Evolutionary conservation across 1,284 basidiomycete species (phyloP).

Genomic region (Volvariella surrecta): DNA sequence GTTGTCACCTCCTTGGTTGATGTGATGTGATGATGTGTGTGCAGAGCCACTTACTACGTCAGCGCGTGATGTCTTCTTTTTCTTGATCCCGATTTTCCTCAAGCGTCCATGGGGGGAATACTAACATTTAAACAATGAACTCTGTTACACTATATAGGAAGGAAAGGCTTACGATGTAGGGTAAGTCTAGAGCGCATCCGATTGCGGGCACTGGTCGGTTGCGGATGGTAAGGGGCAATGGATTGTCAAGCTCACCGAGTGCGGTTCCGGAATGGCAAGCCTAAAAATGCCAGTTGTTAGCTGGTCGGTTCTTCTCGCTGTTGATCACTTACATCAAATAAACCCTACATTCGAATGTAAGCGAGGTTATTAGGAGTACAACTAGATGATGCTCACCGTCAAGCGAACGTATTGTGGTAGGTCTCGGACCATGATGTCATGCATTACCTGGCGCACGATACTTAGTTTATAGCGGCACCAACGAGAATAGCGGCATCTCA

Average conservation of each 20-base stretch:
- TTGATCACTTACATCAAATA: constrained; percentile 63
- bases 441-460: constrained; percentile 37
- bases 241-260: constrained; percentile 34
- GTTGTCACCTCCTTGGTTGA: background rate
- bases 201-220: background rate
- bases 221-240: background rate
- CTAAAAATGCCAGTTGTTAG: constrained; percentile 18
- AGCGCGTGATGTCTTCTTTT: constrained; percentile 27
- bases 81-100: constrained; percentile 39
- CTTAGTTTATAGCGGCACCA: constrained; percentile 2
- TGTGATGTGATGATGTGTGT: background rate
- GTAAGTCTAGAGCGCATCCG: constrained; percentile 50
- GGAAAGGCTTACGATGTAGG: constrained; percentile 41
- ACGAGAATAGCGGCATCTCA: constrained; percentile 25
- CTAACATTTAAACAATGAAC: constrained; percentile 21
- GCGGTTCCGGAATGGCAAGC: constrained; percentile 59
- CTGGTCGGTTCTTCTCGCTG: constrained; percentile 7
- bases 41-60: constrained; percentile 39
- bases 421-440: constrained; percentile 50
- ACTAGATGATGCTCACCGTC: constrained; percentile 42
- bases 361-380: background rate
- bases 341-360: constrained; percentile 31
- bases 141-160: background rate
- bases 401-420: constrained; percentile 58
- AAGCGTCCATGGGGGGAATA: constrained; percentile 53